Evolutionary conservation across 106 monocot species (phyloP).

Genomic region (Allium sativum): DNA sequence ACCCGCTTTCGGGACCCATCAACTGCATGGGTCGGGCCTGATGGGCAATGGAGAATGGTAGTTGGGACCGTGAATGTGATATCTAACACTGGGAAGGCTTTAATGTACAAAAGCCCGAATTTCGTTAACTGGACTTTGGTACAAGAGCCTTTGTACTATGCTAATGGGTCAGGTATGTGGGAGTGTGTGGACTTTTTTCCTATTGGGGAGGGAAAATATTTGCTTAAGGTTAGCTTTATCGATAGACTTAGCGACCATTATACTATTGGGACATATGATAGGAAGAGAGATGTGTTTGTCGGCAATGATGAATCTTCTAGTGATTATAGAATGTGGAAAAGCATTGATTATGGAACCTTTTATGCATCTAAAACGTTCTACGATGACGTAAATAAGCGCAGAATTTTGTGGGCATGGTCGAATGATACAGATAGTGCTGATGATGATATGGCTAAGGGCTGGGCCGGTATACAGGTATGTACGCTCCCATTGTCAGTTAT

Average conservation of each 20-base stretch:
- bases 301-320: conserved; percentile 23
- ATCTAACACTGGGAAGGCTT: not conserved
- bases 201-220: conserved; percentile 26
- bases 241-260: conserved; percentile 46
- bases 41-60: conserved; percentile 22
- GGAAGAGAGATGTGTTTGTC: conserved; percentile 19
- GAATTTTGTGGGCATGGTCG: conserved; percentile 75
- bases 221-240: conserved; percentile 71
- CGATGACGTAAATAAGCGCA: conserved; percentile 36
- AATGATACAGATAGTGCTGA: conserved; percentile 43
- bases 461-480: conserved; percentile 67
- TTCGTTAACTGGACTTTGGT: conserved; percentile 19
- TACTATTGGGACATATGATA: conserved; percentile 52
- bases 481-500: too few species aligned
- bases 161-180: conserved; percentile 10
- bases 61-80: not conserved
- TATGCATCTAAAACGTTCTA: conserved; percentile 79
- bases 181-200: conserved; percentile 18
- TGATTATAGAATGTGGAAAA: conserved; percentile 41
- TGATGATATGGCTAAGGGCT: conserved; percentile 45
- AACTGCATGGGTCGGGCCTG: conserved; percentile 14
- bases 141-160: conserved; percentile 2
- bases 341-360: conserved; percentile 59
- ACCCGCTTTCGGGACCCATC: conserved; percentile 16
- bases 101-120: conserved; percentile 17